Percentiles rank a stretch among this genome's conserved stretches.
Evolutionary conservation across 2,329 filamentous ascomycete genomes (phyloP).

Genomic region (Ophiobolus disseminans): DNA sequence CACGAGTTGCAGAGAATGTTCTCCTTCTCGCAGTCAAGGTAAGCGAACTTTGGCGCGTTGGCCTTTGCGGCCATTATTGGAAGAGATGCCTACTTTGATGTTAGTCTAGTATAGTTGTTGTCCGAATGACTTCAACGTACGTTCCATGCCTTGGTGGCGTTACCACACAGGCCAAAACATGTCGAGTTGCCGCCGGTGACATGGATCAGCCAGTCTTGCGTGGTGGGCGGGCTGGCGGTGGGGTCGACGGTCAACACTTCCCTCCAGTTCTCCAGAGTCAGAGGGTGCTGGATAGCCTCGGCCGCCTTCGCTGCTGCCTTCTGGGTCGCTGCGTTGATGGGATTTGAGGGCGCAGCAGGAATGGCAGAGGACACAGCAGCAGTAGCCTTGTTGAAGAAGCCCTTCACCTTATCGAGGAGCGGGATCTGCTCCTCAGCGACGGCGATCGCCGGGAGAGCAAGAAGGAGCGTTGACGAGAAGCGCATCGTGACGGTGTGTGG

Average conservation of each 20-base stretch:
- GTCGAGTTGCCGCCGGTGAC: slow-evolving; percentile 80
- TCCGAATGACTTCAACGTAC: slow-evolving; percentile 40
- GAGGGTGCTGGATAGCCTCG: slow-evolving; percentile 59
- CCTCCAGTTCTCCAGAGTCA: slow-evolving; percentile 76
- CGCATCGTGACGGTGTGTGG: slow-evolving; percentile 54
- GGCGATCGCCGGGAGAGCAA: slow-evolving; percentile 60
- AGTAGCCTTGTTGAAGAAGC: slow-evolving; percentile 63
- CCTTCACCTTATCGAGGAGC: slow-evolving; percentile 66
- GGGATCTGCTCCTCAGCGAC: slow-evolving; percentile 65
- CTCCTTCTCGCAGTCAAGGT: slow-evolving; percentile 77
- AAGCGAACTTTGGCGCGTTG: slow-evolving; percentile 70
- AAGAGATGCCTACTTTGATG: slow-evolving; percentile 62
- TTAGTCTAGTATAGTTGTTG: slow-evolving; percentile 6
- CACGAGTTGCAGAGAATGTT: slow-evolving; percentile 77
- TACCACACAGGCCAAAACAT: slow-evolving; percentile 73
- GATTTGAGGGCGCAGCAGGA: slow-evolving; percentile 43
- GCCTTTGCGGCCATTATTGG: slow-evolving; percentile 67
- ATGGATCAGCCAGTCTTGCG: slow-evolving; percentile 79
- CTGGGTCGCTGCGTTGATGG: slow-evolving; percentile 57
- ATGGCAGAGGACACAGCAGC: slow-evolving; percentile 62
- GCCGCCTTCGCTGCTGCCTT: slow-evolving; percentile 63
- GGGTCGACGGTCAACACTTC: slow-evolving; percentile 68
- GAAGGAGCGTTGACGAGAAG: slow-evolving; percentile 58
- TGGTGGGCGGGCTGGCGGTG: slow-evolving; percentile 62
- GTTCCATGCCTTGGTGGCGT: slow-evolving; percentile 67